These are phyloP conservation scores for Calycina marina DNA, from an alignment of 2,329 filamentous ascomycete genomes.

Conservation along the genomic window DNA sequence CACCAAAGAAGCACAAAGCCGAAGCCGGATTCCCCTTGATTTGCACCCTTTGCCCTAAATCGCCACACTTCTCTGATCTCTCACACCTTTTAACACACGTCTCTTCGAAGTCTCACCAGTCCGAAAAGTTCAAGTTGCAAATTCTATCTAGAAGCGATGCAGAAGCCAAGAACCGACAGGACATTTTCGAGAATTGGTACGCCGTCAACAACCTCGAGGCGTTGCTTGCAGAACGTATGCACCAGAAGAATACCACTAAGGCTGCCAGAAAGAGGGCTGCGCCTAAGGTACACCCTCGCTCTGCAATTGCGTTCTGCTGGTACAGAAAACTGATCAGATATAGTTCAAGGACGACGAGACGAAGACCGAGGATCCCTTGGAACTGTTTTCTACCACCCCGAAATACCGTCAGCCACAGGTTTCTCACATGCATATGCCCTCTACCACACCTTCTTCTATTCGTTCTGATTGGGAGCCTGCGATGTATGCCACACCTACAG, in stretches of 20 bases:
- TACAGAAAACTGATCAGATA: no score
- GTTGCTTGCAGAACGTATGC: constrained; percentile 65
- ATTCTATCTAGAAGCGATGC: constrained; percentile 54
- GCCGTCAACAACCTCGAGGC: constrained; percentile 51
- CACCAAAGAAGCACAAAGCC: constrained; percentile 4
- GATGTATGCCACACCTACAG: constrained; percentile 18
- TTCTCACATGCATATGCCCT: constrained; percentile 21
- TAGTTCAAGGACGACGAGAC: no score
- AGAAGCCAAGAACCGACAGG: constrained; percentile 46
- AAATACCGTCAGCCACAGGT: no score
- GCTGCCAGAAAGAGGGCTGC: constrained; percentile 18
- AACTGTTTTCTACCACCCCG: no score
- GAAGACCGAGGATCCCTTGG: no score
- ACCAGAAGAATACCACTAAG: constrained; percentile 58
- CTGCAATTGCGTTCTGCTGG: no score
- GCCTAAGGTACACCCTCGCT: no score
- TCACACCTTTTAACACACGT: constrained; percentile 89
- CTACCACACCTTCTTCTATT: constrained; percentile 3
- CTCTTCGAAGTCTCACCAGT: constrained; percentile 81
- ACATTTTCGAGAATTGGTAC: constrained; percentile 69
- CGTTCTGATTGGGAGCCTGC: constrained; percentile 11
- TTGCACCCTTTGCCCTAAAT: constrained; percentile 73
- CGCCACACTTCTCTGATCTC: constrained; percentile 71
- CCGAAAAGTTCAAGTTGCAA: constrained; percentile 69
- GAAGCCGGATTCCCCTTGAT: constrained; percentile 43